Percentiles rank a stretch among this genome's conserved stretches.
Conservation (phyloP, 257 asterid genomes). For the Rauvolfia tetraphylla region DNA sequence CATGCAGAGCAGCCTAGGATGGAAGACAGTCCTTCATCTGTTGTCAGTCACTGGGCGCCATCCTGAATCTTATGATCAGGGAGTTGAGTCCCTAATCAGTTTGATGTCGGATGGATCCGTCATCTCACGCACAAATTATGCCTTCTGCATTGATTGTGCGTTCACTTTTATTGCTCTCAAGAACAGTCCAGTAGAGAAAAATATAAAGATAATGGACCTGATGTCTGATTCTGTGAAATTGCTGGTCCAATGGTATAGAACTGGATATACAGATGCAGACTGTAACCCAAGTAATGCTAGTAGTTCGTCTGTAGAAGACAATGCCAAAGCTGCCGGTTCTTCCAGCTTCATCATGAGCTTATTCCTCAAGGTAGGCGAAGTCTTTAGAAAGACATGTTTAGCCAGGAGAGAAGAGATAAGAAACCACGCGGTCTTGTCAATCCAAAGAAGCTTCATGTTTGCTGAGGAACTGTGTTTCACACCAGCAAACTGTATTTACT, state of each 20-base stretch:
- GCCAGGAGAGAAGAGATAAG: constrained; percentile 87
- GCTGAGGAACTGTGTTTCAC: constrained; percentile 73
- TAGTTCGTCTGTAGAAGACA: constrained; percentile 50
- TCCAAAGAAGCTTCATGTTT: constrained; percentile 57
- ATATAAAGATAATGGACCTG: constrained; percentile 64
- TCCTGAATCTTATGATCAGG: constrained; percentile 74
- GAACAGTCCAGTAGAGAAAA: constrained; percentile 72
- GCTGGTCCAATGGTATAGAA: constrained; percentile 73
- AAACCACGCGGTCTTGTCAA: constrained; percentile 73
- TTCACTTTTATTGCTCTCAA: constrained; percentile 78
- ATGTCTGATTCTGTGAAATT: constrained; percentile 60
- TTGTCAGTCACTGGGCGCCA: constrained; percentile 85
- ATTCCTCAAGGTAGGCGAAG: constrained; percentile 74
- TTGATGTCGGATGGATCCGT: constrained; percentile 52
- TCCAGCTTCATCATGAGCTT: constrained; percentile 43
- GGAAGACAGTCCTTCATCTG: constrained; percentile 77
- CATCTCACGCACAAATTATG: constrained; percentile 57
- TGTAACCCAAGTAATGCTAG: constrained; percentile 44
- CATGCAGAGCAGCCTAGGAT: constrained; percentile 60
- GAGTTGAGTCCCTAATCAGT: constrained; percentile 54
- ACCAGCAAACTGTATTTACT: constrained; percentile 61
- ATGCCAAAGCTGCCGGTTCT: constrained; percentile 35
- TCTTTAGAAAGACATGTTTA: constrained; percentile 75
- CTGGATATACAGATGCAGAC: constrained; percentile 75
- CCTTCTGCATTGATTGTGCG: constrained; percentile 75